Evolutionary conservation across 2,329 filamentous ascomycete species (phyloP).

Genomic region (Cordyceps cicadae): DNA sequence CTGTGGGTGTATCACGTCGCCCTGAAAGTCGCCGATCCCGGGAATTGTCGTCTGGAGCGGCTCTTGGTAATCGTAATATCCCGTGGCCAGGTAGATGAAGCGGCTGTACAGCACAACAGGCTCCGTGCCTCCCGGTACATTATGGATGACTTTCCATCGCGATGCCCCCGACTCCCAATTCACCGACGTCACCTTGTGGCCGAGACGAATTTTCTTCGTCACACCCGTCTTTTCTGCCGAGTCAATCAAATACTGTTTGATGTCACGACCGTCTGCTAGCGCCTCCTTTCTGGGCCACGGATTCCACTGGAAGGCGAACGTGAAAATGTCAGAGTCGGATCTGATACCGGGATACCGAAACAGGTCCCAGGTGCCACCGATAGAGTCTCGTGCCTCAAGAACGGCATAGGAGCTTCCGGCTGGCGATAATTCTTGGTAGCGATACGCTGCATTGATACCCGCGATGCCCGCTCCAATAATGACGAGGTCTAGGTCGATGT

Average conservation of each 20-base stretch:
- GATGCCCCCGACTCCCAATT: constrained; percentile 48
- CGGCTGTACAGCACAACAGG: constrained; percentile 28
- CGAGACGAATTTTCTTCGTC: constrained; percentile 44
- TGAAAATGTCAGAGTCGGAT: constrained; percentile 54
- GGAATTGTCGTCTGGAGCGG: constrained; percentile 45
- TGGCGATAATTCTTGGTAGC: constrained; percentile 49
- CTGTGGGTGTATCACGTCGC: constrained; percentile 55
- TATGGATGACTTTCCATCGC: constrained; percentile 40
- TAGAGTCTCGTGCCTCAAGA: constrained; percentile 54
- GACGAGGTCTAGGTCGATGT: constrained; percentile 41
- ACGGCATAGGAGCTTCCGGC: constrained; percentile 49
- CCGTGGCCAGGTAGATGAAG: constrained; percentile 47
- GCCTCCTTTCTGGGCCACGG: constrained; percentile 51
- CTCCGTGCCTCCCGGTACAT: constrained; percentile 17
- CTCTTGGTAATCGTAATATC: constrained; percentile 61
- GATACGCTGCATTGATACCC: constrained; percentile 67
- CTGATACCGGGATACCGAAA: constrained; percentile 69
- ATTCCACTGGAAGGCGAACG: constrained; percentile 60
- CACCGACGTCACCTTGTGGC: constrained; percentile 39
- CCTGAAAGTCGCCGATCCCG: constrained; percentile 30
- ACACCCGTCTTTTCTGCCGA: constrained; percentile 44
- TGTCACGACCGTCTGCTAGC: constrained; percentile 44
- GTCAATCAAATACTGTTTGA: constrained; percentile 45
- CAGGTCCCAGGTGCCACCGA: constrained; percentile 73
- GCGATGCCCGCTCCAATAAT: constrained; percentile 68